Conservation (phyloP, 2,329 filamentous ascomycete species). For the Aspergillus pseudoterreus region DNA sequence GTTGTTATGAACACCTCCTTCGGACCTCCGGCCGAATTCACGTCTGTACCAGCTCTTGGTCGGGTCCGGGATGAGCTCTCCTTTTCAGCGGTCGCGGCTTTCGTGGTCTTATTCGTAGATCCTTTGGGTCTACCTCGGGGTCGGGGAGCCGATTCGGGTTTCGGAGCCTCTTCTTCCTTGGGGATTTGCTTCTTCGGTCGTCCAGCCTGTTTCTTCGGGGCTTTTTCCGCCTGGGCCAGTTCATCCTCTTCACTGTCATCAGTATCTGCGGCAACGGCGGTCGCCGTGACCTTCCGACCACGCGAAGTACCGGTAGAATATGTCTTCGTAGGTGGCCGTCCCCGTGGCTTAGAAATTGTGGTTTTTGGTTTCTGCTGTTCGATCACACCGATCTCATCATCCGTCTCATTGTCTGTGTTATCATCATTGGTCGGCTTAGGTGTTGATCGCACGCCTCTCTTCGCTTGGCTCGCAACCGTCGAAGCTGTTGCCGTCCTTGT, state of each 20-base stretch:
- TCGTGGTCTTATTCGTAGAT: constrained; percentile 14
- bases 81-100: constrained; percentile 9
- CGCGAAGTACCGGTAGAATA: constrained; percentile 6
- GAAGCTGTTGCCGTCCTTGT: constrained; percentile 10
- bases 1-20: constrained; percentile 27
- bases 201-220: constrained; percentile 19
- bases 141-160: constrained; percentile 16
- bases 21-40: constrained; percentile 10
- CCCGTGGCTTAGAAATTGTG: constrained; percentile 8
- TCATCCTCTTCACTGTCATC: constrained; percentile 21
- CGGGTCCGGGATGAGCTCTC: constrained; percentile 14
- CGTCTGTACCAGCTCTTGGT: constrained; percentile 3
- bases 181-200: constrained; percentile 13
- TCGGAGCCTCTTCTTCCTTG: constrained; percentile 6
- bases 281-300: constrained; percentile 8
- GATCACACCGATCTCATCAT: constrained; percentile 22
- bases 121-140: constrained; percentile 30
- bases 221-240: constrained; percentile 18
- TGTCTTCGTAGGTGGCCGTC: constrained; percentile 9
- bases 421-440: constrained; percentile 1
- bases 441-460: neutral
- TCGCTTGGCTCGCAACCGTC: constrained; percentile 10
- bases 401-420: constrained; percentile 20
- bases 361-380: constrained; percentile 5
- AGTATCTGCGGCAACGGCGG: constrained; percentile 6